Conservation (phyloP, 2,329 filamentous ascomycete genomes). For the Amauroascus niger region DNA sequence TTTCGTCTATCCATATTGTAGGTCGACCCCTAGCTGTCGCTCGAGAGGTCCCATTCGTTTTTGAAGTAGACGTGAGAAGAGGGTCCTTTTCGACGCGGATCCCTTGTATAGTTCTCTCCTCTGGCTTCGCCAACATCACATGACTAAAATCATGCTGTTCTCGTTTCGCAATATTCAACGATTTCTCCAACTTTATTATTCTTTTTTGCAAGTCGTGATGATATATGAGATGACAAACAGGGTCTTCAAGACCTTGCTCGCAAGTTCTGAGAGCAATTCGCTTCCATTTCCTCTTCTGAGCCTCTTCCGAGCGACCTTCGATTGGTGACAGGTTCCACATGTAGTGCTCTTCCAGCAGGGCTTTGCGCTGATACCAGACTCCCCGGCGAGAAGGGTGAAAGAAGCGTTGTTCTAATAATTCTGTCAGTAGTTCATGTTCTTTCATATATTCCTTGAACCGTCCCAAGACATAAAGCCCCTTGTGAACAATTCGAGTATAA, state of each 20-base stretch:
- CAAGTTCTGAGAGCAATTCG: conserved; percentile 67
- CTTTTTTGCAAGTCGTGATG: conserved; percentile 94
- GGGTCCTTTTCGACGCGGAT: conserved; percentile 59
- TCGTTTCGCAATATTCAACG: conserved; percentile 69
- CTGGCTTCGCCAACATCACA: conserved; percentile 63
- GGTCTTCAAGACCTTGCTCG: conserved; percentile 76
- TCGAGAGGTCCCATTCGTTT: conserved; percentile 15
- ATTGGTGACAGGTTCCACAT: conserved; percentile 56
- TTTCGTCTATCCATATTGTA: conserved; percentile 82
- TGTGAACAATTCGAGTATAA: conserved; percentile 87
- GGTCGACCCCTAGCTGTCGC: conserved; percentile 31
- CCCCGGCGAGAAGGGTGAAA: conserved; percentile 81
- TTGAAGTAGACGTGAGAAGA: conserved; percentile 17
- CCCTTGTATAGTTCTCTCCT: conserved; percentile 66
- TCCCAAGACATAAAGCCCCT: conserved; percentile 67
- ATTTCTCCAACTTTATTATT: conserved; percentile 79
- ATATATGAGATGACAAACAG: conserved; percentile 80
- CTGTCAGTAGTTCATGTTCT: conserved; percentile 64
- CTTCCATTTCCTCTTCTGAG: conserved; percentile 75
- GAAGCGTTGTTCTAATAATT: conserved; percentile 68
- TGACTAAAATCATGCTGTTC: conserved; percentile 90
- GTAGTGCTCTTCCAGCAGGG: conserved; percentile 89
- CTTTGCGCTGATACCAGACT: conserved; percentile 92
- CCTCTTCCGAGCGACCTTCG: conserved; percentile 43
- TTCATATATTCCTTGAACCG: conserved; percentile 69